Conservation (phyloP, 495 filamentous ascomycete genomes). For the Penicillium atrosanguineum region DNA sequence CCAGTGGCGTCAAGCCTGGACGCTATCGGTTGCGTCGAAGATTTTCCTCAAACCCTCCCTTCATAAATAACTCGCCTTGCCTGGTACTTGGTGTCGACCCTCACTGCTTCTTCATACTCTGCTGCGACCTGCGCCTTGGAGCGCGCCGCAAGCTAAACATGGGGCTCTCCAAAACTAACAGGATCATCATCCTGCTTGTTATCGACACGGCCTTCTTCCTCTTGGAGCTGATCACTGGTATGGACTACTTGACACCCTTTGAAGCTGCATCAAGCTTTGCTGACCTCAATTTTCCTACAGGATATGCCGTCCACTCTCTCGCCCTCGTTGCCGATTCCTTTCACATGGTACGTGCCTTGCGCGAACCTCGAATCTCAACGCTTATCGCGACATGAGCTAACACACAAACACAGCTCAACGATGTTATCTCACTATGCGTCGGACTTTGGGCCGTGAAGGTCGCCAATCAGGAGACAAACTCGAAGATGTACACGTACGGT, state of each 20-base stretch:
- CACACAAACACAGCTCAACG: slow-evolving; percentile 59
- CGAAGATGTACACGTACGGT: slow-evolving; percentile 90
- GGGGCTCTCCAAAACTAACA: slow-evolving; percentile 87
- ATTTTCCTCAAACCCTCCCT: slow-evolving; percentile 2
- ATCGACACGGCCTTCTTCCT: slow-evolving; percentile 91
- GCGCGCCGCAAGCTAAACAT: slow-evolving; percentile 48
- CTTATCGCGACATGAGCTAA: slow-evolving; percentile 8
- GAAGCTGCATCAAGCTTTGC: background rate
- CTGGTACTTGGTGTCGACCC: background rate
- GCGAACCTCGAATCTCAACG: background rate
- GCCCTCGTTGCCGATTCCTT: slow-evolving; percentile 95
- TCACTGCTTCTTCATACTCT: slow-evolving; percentile 4
- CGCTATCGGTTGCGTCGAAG: slow-evolving; percentile 5
- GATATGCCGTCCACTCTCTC: slow-evolving; percentile 83
- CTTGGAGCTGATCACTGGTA: slow-evolving; percentile 77
- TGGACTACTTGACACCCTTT: slow-evolving; percentile 11
- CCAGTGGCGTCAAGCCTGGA: background rate
- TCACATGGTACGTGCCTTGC: slow-evolving; percentile 72
- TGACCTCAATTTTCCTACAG: slow-evolving; percentile 31
- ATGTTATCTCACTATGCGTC: slow-evolving; percentile 90
- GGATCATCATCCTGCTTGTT: slow-evolving; percentile 87
- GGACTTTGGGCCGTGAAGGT: slow-evolving; percentile 95
- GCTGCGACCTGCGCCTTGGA: slow-evolving; percentile 21
- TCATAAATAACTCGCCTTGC: background rate
- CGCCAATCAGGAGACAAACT: slow-evolving; percentile 70